Percentiles rank a stretch among this genome's conserved stretches.
phyloP scores from a whole-genome alignment of 306 rosid genomes.

The Lotus japonicus region DNA sequence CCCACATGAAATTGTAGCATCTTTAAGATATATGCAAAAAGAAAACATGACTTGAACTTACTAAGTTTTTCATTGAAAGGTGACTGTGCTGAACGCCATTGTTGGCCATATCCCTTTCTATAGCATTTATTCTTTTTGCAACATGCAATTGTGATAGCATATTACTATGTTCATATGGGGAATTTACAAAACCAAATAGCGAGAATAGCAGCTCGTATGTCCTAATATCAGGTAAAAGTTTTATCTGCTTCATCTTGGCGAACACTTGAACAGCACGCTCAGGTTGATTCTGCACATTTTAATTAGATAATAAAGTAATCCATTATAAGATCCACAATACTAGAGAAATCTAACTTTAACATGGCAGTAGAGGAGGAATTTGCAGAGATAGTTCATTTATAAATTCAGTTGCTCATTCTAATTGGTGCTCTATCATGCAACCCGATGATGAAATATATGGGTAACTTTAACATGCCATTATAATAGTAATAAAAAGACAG shows the following conservation, averaged over 20 bases:
- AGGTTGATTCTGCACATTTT: constrained; percentile 63
- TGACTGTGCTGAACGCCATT: constrained; percentile 62
- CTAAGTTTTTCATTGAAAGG: constrained; percentile 62
- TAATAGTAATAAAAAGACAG: constrained; percentile 4
- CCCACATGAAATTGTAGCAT: background rate
- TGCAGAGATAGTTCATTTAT: background rate
- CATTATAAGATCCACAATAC: background rate
- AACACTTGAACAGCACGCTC: constrained; percentile 67
- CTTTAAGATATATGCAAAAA: constrained; percentile 17
- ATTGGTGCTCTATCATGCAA: constrained; percentile 15
- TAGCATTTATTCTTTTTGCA: constrained; percentile 60
- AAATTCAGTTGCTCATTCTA: constrained; percentile 13
- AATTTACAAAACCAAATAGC: constrained; percentile 70
- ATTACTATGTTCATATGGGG: constrained; percentile 66
- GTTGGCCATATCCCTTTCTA: constrained; percentile 66
- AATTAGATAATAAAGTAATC: constrained; percentile 17
- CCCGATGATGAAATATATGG: constrained; percentile 16
- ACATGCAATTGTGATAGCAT: constrained; percentile 52
- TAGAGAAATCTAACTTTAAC: background rate
- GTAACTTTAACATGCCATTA: background rate
- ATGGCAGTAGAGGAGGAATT: background rate
- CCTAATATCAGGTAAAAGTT: constrained; percentile 55
- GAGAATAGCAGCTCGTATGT: constrained; percentile 70
- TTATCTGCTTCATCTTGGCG: constrained; percentile 61
- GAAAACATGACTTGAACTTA: constrained; percentile 28